Evolutionary conservation across 2,329 filamentous ascomycete species (phyloP).

Genomic region (Cladophialophora bantiana): DNA sequence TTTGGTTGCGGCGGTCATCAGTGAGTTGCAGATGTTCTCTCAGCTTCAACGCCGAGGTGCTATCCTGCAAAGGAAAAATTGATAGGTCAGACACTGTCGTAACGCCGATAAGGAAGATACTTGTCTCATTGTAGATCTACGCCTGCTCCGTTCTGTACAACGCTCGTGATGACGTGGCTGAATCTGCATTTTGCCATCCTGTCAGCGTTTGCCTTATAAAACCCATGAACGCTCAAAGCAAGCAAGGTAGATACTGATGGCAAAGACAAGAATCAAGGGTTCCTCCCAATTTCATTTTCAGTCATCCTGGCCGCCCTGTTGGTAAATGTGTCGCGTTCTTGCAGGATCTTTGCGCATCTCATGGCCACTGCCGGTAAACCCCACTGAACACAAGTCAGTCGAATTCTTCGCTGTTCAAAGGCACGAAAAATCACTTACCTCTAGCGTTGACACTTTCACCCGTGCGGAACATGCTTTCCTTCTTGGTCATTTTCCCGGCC

Average conservation of each 20-base stretch:
- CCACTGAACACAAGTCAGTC: constrained; percentile 66
- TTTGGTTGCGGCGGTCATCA: background rate
- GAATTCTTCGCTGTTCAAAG: constrained; percentile 12
- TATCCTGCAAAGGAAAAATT: constrained; percentile 25
- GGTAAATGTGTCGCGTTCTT: constrained; percentile 83
- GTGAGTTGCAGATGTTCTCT: constrained; percentile 1
- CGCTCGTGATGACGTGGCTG: constrained; percentile 8
- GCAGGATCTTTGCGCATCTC: constrained; percentile 92
- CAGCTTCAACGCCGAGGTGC: constrained; percentile 7
- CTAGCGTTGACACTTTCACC: constrained; percentile 83
- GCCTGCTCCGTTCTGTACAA: constrained; percentile 7
- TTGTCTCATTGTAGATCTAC: constrained; percentile 28
- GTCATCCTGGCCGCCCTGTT: constrained; percentile 69
- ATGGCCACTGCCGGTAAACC: constrained; percentile 94
- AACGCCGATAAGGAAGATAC: constrained; percentile 31
- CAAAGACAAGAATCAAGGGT: background rate
- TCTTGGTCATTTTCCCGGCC: constrained; percentile 71
- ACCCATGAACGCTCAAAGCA: constrained; percentile 29
- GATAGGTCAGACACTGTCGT: constrained; percentile 29
- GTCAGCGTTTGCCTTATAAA: constrained; percentile 32
- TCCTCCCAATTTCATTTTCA: constrained; percentile 11
- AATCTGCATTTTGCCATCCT: constrained; percentile 32
- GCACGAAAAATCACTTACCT: constrained; percentile 65
- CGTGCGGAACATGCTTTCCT: constrained; percentile 97
- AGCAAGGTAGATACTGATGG: constrained; percentile 19